Evolutionary conservation across 1,284 basidiomycete species (phyloP).

Genomic region (Malassezia sympodialis): DNA sequence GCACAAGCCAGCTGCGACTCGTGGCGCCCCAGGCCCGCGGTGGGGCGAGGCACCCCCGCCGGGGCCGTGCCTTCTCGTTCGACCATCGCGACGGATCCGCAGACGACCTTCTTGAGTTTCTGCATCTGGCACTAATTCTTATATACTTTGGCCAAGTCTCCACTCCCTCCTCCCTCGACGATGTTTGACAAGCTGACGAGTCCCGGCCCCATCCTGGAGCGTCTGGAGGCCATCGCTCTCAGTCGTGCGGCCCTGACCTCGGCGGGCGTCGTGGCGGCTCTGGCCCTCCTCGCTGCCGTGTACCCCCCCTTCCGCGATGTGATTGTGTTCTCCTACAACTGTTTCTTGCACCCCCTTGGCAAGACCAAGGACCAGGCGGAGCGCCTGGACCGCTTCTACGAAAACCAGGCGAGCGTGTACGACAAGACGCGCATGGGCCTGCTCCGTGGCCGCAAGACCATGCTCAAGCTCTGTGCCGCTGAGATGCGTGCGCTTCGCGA

Average conservation of each 20-base stretch:
- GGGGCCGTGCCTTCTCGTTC: background rate
- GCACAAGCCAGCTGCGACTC: conserved; percentile 12
- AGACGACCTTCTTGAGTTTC: background rate
- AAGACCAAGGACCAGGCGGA: conserved; percentile 42
- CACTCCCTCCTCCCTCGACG: background rate
- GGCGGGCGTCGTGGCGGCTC: conserved; percentile 14
- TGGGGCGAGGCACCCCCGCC: background rate
- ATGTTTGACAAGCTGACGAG: conserved; percentile 6
- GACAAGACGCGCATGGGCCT: conserved; percentile 43
- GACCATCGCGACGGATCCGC: background rate
- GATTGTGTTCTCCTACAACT: conserved; percentile 43
- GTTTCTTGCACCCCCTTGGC: conserved; percentile 47
- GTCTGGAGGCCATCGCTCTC: conserved; percentile 6
- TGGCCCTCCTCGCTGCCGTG: conserved; percentile 22
- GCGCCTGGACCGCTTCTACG: conserved; percentile 44
- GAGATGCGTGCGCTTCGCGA: conserved; percentile 55
- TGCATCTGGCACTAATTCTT: background rate
- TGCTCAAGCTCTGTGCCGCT: conserved; percentile 56
- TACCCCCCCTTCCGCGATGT: conserved; percentile 25
- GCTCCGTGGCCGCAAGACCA: conserved; percentile 42
- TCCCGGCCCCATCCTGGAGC: conserved; percentile 1
- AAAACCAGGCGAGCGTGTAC: conserved; percentile 46
- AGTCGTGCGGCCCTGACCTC: conserved; percentile 18
- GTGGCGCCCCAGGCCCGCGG: background rate
- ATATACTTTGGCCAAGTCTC: background rate